Evolutionary conservation across 2,329 filamentous ascomycete genomes (phyloP).

Genomic region (Helicocarpus griseus): DNA sequence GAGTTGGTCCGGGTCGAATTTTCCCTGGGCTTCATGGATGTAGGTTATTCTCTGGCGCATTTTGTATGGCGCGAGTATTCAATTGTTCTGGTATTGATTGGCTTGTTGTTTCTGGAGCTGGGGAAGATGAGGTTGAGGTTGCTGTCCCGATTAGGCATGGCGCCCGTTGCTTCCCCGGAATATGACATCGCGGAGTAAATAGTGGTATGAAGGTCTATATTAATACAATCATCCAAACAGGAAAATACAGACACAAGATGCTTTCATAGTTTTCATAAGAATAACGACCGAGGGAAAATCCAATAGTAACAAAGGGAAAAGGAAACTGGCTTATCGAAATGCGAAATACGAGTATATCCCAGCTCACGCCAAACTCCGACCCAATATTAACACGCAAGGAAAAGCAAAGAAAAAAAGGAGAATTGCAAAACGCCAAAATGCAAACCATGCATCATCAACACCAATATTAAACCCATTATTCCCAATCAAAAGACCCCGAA

Average conservation of each 20-base stretch:
- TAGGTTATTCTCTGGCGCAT: slow-evolving; percentile 57
- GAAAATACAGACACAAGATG: no score
- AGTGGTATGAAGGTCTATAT: neutral
- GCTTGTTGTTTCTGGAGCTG: no score
- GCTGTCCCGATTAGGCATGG: slow-evolving; percentile 5
- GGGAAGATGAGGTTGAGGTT: neutral
- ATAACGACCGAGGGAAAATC: neutral
- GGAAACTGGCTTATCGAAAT: neutral
- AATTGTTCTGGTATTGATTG: no score
- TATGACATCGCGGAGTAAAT: no score
- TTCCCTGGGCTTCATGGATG: slow-evolving; percentile 54
- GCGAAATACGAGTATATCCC: neutral
- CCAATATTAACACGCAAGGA: neutral
- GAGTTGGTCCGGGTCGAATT: slow-evolving; percentile 56
- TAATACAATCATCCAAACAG: neutral
- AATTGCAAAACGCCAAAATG: neutral
- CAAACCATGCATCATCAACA: neutral
- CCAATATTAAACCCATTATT: neutral
- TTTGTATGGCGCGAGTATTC: slow-evolving; percentile 1
- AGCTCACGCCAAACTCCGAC: neutral
- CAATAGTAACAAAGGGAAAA: neutral
- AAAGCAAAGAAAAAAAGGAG: neutral
- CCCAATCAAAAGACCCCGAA: neutral
- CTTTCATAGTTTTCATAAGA: neutral
- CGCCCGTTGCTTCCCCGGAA: no score